Base-by-base conservation (phyloP, 1,284 basidiomycete species). In the Mrakiaceae sp. region DNA sequence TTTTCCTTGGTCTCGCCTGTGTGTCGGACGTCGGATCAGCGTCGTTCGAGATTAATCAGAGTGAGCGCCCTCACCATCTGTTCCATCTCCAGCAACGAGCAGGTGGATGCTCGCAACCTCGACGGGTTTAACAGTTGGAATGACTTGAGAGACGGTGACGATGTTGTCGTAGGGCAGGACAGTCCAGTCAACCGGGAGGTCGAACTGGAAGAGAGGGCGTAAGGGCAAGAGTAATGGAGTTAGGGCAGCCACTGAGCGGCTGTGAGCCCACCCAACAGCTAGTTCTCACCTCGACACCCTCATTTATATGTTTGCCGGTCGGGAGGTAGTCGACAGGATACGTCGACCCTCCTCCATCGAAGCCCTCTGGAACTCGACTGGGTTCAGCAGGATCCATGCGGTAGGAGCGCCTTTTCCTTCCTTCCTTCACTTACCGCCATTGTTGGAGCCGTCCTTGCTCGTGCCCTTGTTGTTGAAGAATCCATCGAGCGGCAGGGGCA, bases 51-150 rank as follows among this genome's bases (percentile, higher is more conserved):
- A n/a, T 14, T 7, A 27, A 14, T 5, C 3, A 14, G 40, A 3
- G 46, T 8, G n/a, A 27, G 16, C 47, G n/a, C 6, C 42, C 47
- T 46, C 59, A 42, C 64, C 64, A 42, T 66, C 64, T n/a, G 16
- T 48, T 12, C 59, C 55, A 50, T 66, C 64, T 11, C 64, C 64
- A 4, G 64, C 60, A 16, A 66, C 60, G 44, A 66, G 60, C 3
- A 66, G 39, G 40, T 66, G 64, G 10, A 66, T 2, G 1, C 52
- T 27, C 40, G 43, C 39, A 46, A 60, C 58, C 2, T 59, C 44
- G 11, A 56, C 7, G 3, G 63, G 58, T 9, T 48, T 16, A 7
- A 11, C n/a, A 50, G 44, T n/a, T 5, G 44, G 12, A 40, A 53
- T 39, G 11, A 60, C 54, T 50, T 66, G 64, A 14, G 59, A 57